Conservation (phyloP, 768 basidiomycete species). For the Suillus subaureus region DNA sequence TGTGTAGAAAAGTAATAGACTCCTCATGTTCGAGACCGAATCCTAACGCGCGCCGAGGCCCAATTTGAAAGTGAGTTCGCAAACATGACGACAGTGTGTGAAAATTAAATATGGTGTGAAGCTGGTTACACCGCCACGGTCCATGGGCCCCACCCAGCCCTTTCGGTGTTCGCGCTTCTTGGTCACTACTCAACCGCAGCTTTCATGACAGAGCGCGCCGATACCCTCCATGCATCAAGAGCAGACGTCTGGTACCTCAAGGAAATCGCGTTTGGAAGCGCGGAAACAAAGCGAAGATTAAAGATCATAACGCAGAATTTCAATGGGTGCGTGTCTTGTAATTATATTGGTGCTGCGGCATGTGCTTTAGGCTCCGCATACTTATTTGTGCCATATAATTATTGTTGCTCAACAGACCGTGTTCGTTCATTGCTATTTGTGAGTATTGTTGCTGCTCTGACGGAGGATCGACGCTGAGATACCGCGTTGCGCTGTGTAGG, state of each 20-base stretch:
- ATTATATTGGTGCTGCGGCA: background rate
- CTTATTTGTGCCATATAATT: background rate
- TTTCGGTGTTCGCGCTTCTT: background rate
- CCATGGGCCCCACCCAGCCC: background rate
- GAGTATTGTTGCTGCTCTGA: slow-evolving; percentile 21
- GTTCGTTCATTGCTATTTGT: slow-evolving; percentile 92
- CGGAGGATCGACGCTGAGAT: background rate
- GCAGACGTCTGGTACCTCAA: slow-evolving; percentile 82
- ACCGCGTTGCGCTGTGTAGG: slow-evolving; percentile 41
- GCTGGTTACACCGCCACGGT: background rate
- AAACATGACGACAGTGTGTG: background rate
- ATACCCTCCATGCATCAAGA: slow-evolving; percentile 27
- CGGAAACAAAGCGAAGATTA: slow-evolving; percentile 32
- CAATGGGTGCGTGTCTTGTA: slow-evolving; percentile 61
- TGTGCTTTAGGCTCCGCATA: background rate
- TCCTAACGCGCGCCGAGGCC: too few species aligned
- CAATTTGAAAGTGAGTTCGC: too few species aligned
- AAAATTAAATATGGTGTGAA: background rate
- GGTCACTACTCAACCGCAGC: background rate
- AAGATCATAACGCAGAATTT: slow-evolving; percentile 84
- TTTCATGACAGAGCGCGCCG: slow-evolving; percentile 21
- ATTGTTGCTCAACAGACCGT: slow-evolving; percentile 57
- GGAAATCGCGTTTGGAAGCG: slow-evolving; percentile 52
- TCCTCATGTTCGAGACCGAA: too few species aligned
- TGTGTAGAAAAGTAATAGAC: too few species aligned